Evolutionary conservation across 768 basidiomycete species (phyloP).

Genomic region (Naganishia vaughanmartiniae): DNA sequence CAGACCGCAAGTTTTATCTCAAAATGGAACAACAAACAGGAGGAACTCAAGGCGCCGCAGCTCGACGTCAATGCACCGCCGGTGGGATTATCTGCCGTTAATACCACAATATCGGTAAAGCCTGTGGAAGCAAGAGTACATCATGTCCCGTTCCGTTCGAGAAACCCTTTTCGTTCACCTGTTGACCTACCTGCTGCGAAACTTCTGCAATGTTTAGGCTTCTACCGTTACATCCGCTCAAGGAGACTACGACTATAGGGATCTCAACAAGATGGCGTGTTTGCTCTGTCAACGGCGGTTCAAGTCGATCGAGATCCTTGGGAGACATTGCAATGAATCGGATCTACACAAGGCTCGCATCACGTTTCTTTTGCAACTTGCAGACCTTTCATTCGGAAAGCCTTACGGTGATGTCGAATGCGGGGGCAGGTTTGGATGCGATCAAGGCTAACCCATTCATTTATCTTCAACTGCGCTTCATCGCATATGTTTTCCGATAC

Average conservation of each 20-base stretch:
- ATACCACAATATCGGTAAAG: slow-evolving; percentile 36
- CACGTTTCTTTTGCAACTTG: slow-evolving; percentile 37
- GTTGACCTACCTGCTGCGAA: slow-evolving; percentile 1
- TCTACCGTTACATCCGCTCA: slow-evolving; percentile 11
- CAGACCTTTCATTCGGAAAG: slow-evolving; percentile 3
- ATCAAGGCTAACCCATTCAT: slow-evolving; percentile 33
- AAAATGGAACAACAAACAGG: slow-evolving; percentile 96
- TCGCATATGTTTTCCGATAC: neutral
- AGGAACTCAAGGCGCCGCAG: slow-evolving; percentile 64
- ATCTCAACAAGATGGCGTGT: slow-evolving; percentile 71
- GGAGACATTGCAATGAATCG: slow-evolving; percentile 87
- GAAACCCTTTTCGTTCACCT: neutral
- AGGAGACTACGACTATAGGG: slow-evolving; percentile 73
- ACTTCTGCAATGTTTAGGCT: slow-evolving; percentile 2
- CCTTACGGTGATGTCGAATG: slow-evolving; percentile 31
- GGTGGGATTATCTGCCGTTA: slow-evolving; percentile 42
- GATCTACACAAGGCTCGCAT: slow-evolving; percentile 84
- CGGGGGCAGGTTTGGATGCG: neutral
- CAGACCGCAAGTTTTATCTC: slow-evolving; percentile 85
- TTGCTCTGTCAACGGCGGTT: slow-evolving; percentile 90
- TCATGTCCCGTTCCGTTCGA: neutral
- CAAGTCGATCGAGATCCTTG: slow-evolving; percentile 79
- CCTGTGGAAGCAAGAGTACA: slow-evolving; percentile 22
- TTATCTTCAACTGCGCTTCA: slow-evolving; percentile 9
- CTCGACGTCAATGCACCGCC: slow-evolving; percentile 23